A percentile compares a stretch with the other conserved stretches of the same genome.
Evolutionary conservation across 768 basidiomycete genomes (phyloP).

Genomic region (Punctularia strigosozonata): DNA sequence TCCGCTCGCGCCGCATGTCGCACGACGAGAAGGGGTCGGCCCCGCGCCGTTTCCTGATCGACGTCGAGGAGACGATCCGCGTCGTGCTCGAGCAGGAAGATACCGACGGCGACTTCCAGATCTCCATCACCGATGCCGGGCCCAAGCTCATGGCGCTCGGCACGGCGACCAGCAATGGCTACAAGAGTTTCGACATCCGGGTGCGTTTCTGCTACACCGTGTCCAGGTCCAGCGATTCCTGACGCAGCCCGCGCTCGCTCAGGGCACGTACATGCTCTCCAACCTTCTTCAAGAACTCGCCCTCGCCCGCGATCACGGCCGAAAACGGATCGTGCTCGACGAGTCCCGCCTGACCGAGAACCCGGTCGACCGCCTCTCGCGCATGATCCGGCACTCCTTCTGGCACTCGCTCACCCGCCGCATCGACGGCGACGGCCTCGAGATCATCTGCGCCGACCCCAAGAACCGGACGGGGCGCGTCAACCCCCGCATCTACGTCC

Average conservation of each 20-base stretch:
- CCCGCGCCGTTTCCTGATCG: conserved; percentile 87
- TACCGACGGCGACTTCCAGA: conserved; percentile 94
- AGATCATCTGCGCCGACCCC: conserved; percentile 95
- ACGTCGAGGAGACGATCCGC: conserved; percentile 96
- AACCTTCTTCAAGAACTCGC: conserved; percentile 98
- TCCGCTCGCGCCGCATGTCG: conserved; percentile 69
- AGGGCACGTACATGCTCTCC: conserved; percentile 99
- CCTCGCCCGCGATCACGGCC: conserved; percentile 86
- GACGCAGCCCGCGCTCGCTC: not conserved
- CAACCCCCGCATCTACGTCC: conserved; percentile 91
- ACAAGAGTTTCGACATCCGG: conserved; percentile 94
- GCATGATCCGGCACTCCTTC: conserved; percentile 97
- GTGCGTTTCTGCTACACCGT: conserved; percentile 29
- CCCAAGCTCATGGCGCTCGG: conserved; percentile 94
- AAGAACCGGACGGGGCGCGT: conserved; percentile 91
- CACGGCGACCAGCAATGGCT: conserved; percentile 94
- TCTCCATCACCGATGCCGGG: conserved; percentile 91
- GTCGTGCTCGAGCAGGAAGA: conserved; percentile 96
- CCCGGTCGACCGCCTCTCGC: conserved; percentile 89
- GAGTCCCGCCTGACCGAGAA: conserved; percentile 97
- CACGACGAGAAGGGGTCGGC: conserved; percentile 82
- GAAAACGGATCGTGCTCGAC: conserved; percentile 96
- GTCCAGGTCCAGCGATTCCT: not conserved
- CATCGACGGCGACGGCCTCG: conserved; percentile 94
- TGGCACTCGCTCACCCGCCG: conserved; percentile 96